Evolutionary conservation across 2,329 filamentous ascomycete species (phyloP), one percentile per base, ranked within the genome.

Genomic region (Phaeosphaeriaceae sp.): DNA sequence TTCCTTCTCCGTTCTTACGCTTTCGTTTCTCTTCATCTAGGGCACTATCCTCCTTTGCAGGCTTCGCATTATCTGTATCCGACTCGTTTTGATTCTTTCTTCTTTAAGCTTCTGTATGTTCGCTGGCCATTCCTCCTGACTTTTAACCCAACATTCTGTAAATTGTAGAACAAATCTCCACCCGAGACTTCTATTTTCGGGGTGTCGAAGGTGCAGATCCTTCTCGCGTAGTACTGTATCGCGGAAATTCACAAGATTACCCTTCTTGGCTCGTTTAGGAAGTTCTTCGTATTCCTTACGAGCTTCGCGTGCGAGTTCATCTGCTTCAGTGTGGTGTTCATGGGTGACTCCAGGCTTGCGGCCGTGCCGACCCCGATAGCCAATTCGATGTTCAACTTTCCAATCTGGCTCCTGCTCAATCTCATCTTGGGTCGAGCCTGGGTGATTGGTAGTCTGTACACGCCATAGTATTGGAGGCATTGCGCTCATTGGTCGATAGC

Each of bases 111-210:
- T 72, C 57, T 75, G 66, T 7, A 76, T 28, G 55, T 83, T 83
- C 0, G 75, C 73, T 0, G 78, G 79, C 79, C 79, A 83, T 1
- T 72, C 59, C 50, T 82, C 70, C 6, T 72, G 58, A 30, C 78
- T 72, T 61, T 80, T 82, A 46, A 82, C 70, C 64, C 74, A 79
- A 42, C 79, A 72, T 48, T 83, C 79, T 0, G 77, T 77, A 8
- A 73, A 71, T 29, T 81, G 69, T 0, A 83, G 64, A 9, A 81
- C 77, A 55, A 77, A 81, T 29, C 80, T 68, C 79, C 80, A 82
- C 6, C 77, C 76, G 4, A 73, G 42, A 3, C 78, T 76, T 44
- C 76, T 74, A 26, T 77, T 73, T 15, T 77, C 71, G 0, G 78
- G 77, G 36, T 76, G 66, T 1, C 68, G 53, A 3, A 81, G 56